Percentiles rank a stretch among this genome's conserved stretches.
Evolutionary conservation across 306 rosid species (phyloP).

Genomic region (Ziziphus jujuba): DNA sequence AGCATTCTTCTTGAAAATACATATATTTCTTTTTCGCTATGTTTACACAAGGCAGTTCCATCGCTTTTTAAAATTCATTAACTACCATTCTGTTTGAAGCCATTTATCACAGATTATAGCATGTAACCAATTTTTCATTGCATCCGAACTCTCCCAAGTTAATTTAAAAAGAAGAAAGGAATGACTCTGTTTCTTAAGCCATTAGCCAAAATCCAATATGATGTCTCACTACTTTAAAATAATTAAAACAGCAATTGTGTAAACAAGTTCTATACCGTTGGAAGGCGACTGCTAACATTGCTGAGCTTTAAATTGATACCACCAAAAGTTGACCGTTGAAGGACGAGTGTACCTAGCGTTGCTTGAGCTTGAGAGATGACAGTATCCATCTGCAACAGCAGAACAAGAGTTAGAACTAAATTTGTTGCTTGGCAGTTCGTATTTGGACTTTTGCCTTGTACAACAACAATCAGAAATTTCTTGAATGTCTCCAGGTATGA

Average conservation of each 20-base stretch:
- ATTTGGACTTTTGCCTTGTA: no score
- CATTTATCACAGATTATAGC: not conserved
- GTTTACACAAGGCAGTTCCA: not conserved
- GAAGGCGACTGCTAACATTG: constrained; percentile 91
- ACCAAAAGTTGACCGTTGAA: constrained; percentile 91
- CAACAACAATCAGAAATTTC: no score
- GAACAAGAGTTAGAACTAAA: not conserved
- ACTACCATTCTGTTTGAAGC: not conserved
- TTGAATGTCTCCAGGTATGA: no score
- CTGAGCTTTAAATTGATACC: constrained; percentile 95
- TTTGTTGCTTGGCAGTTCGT: no score
- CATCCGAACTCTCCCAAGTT: not conserved
- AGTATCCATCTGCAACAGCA: constrained; percentile 61
- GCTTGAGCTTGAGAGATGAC: constrained; percentile 98
- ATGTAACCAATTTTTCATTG: not conserved
- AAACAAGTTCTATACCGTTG: constrained; percentile 58
- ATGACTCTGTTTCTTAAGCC: not conserved
- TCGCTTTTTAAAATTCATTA: not conserved
- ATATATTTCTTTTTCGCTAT: not conserved
- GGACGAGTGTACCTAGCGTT: constrained; percentile 81
- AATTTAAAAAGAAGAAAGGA: not conserved
- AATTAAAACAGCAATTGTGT: constrained; percentile 7
- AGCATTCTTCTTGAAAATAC: not conserved
- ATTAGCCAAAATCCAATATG: not conserved
- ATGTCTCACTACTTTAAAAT: not conserved